Evolutionary conservation across 352 stramenopile genomes (phyloP), one percentile per base, ranked within the genome.

Genomic region (Phytophthora cryptogea): DNA sequence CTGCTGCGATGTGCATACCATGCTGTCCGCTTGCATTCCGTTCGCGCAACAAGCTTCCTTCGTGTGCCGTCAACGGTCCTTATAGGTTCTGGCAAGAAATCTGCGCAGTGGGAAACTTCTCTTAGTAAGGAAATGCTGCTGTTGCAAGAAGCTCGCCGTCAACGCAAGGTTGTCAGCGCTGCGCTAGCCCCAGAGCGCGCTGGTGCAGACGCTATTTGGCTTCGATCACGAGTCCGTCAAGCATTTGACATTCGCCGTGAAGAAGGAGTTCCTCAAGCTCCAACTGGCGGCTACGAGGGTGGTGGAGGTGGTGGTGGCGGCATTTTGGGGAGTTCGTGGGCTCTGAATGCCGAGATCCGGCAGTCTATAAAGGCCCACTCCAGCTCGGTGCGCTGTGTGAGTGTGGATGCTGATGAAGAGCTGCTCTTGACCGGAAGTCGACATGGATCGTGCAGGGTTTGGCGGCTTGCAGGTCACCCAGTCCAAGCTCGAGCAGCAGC

Each of bases 391-490:
- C 77, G 78, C 8, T 74, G 68, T 5, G 61, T 90, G 3, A 74
- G 58, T 37, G 77, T 90, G 23, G 81, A 90, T 28, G 36, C 59
- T 6, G 66, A 86, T n/a, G 79, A 92, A 61, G 69, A 86, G 9
- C 28, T 92, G 16, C 53, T 87, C 7, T 59, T 90, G 42, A 86
- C 83, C 1, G 83, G 77, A n/a, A 90, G 78, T 43, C 88, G 87
- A 40, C 84, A 86, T 17, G 81, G 81, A n/a, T 86, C 79, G 1
- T 90, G 83, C 42, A 77, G 83, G 5, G 76, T 76, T 7, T 92
- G 83, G 83, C 63, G 80, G n/a, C 69, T 92, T 8, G 66, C 76
- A 5, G 73, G 54, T 13, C 81, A 88, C 28, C 83, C 83, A 1
- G 71, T 76, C 3, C 67, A 76, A 43, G 63, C 57, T 54, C 63